Evolutionary conservation across 2,329 filamentous ascomycete species (phyloP).

Genomic region (Fusarium haematococcum): DNA sequence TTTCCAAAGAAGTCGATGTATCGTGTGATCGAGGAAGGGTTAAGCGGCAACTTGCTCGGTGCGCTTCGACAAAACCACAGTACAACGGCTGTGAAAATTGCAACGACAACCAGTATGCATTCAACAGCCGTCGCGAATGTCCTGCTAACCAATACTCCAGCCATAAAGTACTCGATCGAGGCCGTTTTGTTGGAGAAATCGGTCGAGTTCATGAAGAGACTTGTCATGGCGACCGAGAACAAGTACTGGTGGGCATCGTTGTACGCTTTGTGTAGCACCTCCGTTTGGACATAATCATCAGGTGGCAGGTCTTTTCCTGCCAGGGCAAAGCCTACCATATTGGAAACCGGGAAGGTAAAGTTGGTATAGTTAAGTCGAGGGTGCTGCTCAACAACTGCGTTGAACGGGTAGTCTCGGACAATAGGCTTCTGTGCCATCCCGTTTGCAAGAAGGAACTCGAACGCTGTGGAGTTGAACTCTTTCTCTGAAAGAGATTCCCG

Average conservation of each 20-base stretch:
- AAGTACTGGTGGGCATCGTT: constrained; percentile 44
- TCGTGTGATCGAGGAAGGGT: constrained; percentile 44
- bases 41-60: constrained; percentile 28
- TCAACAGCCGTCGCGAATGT: constrained; percentile 47
- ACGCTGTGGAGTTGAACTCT: constrained; percentile 51
- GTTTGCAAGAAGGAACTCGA: constrained; percentile 49
- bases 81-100: constrained; percentile 1
- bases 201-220: constrained; percentile 33
- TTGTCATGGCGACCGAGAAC: constrained; percentile 44
- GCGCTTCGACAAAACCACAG: constrained; percentile 22
- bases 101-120: constrained; percentile 38
- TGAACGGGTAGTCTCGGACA: constrained; percentile 41
- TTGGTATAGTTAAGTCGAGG: constrained; percentile 18
- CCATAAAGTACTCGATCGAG: constrained; percentile 9
- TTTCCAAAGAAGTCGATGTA: constrained; percentile 35
- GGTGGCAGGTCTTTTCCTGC: constrained; percentile 21
- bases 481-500: constrained; percentile 24
- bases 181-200: constrained; percentile 6
- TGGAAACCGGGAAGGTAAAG: constrained; percentile 39
- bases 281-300: constrained; percentile 11
- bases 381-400: constrained; percentile 42
- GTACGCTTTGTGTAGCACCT: constrained; percentile 31
- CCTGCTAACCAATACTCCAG: constrained; percentile 51
- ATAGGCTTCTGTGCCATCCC: constrained; percentile 35
- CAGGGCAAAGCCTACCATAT: constrained; percentile 51